Base-by-base conservation (phyloP, 2,329 filamentous ascomycete genomes). In the Hymenoscyphus occultus region DNA sequence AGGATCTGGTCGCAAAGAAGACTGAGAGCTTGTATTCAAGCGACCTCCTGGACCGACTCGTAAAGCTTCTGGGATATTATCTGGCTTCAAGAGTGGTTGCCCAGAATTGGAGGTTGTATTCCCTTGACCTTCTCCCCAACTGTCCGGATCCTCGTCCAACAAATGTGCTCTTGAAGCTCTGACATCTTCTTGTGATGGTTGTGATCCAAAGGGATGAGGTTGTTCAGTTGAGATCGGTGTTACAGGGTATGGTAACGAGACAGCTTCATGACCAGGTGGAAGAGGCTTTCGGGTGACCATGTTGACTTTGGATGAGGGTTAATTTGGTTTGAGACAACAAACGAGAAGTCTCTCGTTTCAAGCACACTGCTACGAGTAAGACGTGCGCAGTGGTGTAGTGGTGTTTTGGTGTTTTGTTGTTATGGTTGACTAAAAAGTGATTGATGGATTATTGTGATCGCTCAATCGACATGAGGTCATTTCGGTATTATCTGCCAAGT, bases 231-330 rank as follows among this genome's bases (percentile, higher is more conserved):
- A 54, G 39, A 62, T 66, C 28, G 73, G 70, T 19, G 69, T 69
- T 12, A 67, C 62, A 22, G 73, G 73, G 60, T 74, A 74, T 62
- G 73, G 73, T 32, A 59, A 56, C 16, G 60, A 40, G 31, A 63
- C 59, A 22, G 51, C 12, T 31, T n/a, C n/a, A 60, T 62, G 64
- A 31, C n/a, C 3, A 51, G 61, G 13, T 16, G 73, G 68, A 28
- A 74, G 62, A 32, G 73, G 73, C 59, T 74, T 75, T 65, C 73
- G 67, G 19, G 70, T 73, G 13, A 74, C 71, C 73, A 74, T 75
- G 7, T 60, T 69, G 63, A 51, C 12, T 35, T 22, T 3, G 32
- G 35, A n/a, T 10, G 14, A 35, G 31, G 13, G 12, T 54, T 54
- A 22, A 19, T 57, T 57, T 54, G 19, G 19, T 1, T 28, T 54